Percentiles rank a stretch among this genome's conserved stretches.
phyloP scores from a whole-genome alignment of 2,329 filamentous ascomycete species.

The Boeremia exigua region DNA sequence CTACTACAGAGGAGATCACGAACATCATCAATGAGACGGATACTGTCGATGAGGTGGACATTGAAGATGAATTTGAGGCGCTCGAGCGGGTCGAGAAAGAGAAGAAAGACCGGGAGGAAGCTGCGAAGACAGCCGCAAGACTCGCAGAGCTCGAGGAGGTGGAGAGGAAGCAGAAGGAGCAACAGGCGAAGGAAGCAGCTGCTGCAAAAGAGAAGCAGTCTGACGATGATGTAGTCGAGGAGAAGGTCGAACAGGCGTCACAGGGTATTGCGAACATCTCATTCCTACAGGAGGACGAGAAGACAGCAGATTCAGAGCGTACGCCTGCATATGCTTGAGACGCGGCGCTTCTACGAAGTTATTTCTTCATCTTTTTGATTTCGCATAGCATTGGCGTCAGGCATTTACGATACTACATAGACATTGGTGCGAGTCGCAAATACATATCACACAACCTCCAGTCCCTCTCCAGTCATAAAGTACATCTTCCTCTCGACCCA shows the following conservation, averaged over 20 bases:
- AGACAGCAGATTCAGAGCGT: conserved; percentile 47
- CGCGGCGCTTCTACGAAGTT: neutral
- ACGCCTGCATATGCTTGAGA: conserved; percentile 24
- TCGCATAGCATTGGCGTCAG: conserved; percentile 32
- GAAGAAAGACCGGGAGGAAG: conserved; percentile 71
- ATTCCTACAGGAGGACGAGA: conserved; percentile 22
- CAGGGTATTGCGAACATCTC: conserved; percentile 26
- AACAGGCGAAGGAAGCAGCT: conserved; percentile 47
- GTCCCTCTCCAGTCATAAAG: neutral
- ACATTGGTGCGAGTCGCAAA: neutral
- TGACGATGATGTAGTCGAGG: conserved; percentile 51
- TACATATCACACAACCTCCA: neutral
- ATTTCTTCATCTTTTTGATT: neutral
- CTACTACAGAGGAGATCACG: conserved; percentile 74
- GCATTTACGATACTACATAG: neutral
- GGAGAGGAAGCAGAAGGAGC: conserved; percentile 39
- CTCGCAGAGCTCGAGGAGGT: conserved; percentile 43
- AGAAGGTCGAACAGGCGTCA: conserved; percentile 27
- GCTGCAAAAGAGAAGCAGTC: conserved; percentile 56
- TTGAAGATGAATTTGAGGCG: conserved; percentile 85
- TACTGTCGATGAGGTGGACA: conserved; percentile 75
- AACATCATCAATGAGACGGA: conserved; percentile 72
- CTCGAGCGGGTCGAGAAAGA: conserved; percentile 77
- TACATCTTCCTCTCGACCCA: neutral
- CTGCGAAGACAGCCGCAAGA: conserved; percentile 60